Conservation (phyloP, 192 early-diverging fungal species). For the Mortierella alpina region DNA sequence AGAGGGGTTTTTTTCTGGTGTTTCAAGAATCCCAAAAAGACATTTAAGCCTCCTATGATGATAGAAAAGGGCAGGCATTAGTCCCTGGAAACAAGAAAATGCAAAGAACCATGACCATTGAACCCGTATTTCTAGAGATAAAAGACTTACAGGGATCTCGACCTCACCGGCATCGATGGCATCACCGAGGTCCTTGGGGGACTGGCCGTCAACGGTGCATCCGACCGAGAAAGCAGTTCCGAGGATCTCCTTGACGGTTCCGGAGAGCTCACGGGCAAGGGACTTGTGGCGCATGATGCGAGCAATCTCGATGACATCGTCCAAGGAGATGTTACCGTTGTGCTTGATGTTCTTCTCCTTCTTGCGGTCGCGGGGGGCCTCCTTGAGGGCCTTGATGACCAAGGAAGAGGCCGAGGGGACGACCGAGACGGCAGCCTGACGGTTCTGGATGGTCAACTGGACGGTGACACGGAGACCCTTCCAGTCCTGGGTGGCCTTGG, state of each 20-base stretch:
- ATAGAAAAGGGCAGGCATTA: constrained; percentile 1
- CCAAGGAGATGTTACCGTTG: constrained; percentile 93
- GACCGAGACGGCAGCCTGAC: constrained; percentile 97
- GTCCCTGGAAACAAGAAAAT: neutral
- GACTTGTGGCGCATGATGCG: constrained; percentile 97
- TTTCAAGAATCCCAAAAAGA: neutral
- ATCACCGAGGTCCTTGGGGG: constrained; percentile 86
- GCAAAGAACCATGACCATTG: neutral
- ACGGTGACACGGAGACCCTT: constrained; percentile 99
- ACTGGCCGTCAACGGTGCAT: constrained; percentile 98
- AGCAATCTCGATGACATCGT: constrained; percentile 96
- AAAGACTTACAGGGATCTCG: constrained; percentile 60
- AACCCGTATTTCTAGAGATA: neutral
- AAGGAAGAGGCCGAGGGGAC: constrained; percentile 97
- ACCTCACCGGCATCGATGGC: constrained; percentile 90
- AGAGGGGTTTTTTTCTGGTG: constrained; percentile 8
- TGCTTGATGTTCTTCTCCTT: constrained; percentile 99
- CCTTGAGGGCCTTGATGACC: constrained; percentile 97
- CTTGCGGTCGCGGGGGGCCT: constrained; percentile 97
- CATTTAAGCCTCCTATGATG: constrained; percentile 50
- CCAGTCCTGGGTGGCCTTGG: constrained; percentile 99
- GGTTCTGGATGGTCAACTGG: constrained; percentile 99
- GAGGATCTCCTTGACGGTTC: constrained; percentile 97
- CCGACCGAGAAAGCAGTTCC: constrained; percentile 95
- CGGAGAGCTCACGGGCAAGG: constrained; percentile 90